Conservation (phyloP, 2,329 filamentous ascomycete genomes). For the Sclerotinia sclerotiorum region DNA sequence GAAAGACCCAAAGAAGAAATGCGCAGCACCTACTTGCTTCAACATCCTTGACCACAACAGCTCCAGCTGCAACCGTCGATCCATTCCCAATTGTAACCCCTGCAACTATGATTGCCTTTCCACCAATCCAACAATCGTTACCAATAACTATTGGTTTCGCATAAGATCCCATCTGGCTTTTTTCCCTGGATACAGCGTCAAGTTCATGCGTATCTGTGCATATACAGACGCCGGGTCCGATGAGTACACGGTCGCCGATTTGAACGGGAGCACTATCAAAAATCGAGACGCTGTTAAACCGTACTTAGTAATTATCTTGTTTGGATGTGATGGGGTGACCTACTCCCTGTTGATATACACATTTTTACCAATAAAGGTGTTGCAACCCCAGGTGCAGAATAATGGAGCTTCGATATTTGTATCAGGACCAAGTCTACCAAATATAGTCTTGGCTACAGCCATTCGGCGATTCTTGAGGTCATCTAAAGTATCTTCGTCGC, state of each 20-base stretch:
- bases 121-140: constrained; percentile 58
- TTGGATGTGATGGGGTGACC: constrained; percentile 15
- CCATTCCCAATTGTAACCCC: constrained; percentile 55
- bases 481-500: constrained; percentile 28
- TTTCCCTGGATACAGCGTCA: constrained; percentile 54
- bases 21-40: constrained; percentile 13
- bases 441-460: constrained; percentile 24
- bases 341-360: constrained; percentile 33
- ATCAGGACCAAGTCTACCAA: constrained; percentile 29
- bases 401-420: constrained; percentile 32
- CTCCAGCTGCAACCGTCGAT: constrained; percentile 52
- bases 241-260: constrained; percentile 39
- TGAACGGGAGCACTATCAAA: constrained; percentile 49
- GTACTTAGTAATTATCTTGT: constrained; percentile 3
- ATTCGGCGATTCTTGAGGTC: constrained; percentile 28
- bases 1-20: not conserved
- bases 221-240: constrained; percentile 71
- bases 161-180: constrained; percentile 51
- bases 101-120: constrained; percentile 50
- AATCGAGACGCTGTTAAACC: constrained; percentile 30
- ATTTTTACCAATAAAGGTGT: constrained; percentile 26
- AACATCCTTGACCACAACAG: constrained; percentile 47
- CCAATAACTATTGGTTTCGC: constrained; percentile 50
- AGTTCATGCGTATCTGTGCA: constrained; percentile 72
- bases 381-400: constrained; percentile 33